A percentile compares a stretch with the other conserved stretches of the same genome.
These are phyloP conservation scores for Alternaria consortialis DNA, from an alignment of 2,329 filamentous ascomycete genomes.

Conservation along the genomic window DNA sequence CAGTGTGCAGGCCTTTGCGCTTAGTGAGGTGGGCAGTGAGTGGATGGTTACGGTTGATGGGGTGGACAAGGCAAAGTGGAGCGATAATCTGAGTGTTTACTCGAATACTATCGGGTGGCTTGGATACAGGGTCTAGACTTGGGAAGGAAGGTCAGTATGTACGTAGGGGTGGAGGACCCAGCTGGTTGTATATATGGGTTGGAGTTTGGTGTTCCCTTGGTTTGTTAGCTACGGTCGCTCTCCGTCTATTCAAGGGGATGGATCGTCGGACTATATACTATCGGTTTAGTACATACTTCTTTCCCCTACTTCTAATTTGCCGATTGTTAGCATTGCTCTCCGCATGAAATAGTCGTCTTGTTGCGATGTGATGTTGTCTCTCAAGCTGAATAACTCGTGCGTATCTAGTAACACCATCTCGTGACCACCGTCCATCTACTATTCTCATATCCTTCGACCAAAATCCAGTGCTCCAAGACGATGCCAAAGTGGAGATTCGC, in stretches of 20 bases:
- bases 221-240: not conserved
- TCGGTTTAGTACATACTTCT: not conserved
- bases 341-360: not conserved
- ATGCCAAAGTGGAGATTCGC: too few relatives aligned
- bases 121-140: constrained; percentile 42
- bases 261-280: not conserved
- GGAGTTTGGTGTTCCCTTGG: not conserved
- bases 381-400: not conserved
- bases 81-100: constrained; percentile 58
- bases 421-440: not conserved
- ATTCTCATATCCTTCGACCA: not conserved
- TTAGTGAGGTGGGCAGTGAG: constrained; percentile 59
- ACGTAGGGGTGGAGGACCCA: not conserved
- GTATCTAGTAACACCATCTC: not conserved
- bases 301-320: not conserved
- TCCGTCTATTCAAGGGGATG: not conserved
- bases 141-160: not conserved
- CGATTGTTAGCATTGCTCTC: not conserved
- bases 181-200: not conserved
- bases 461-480: not conserved
- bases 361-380: not conserved
- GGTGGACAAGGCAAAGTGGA: constrained; percentile 54
- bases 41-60: constrained; percentile 60
- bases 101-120: constrained; percentile 47
- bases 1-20: constrained; percentile 56